Evolutionary conservation across 2,329 filamentous ascomycete genomes (phyloP).

Genomic region (Claviceps arundinis): DNA sequence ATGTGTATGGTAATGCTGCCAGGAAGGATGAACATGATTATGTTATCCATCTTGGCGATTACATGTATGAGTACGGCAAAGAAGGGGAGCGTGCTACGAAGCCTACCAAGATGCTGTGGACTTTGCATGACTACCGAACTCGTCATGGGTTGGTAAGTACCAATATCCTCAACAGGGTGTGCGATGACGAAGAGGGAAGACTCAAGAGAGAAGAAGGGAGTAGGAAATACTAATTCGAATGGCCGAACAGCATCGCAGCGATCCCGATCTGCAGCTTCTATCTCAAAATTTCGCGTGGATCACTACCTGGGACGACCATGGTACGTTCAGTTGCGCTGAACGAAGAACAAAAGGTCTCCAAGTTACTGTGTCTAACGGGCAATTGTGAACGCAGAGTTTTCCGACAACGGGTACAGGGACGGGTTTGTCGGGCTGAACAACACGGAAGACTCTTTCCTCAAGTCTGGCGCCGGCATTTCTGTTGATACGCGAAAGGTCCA

Average conservation of each 20-base stretch:
- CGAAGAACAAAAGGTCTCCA: neutral
- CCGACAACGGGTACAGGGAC: slow-evolving; percentile 52
- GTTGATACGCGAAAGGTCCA: slow-evolving; percentile 65
- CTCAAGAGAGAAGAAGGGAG: neutral
- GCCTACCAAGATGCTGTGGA: slow-evolving; percentile 17
- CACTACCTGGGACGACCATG: slow-evolving; percentile 33
- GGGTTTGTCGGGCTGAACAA: slow-evolving; percentile 50
- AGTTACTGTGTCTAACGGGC: neutral
- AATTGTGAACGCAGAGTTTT: slow-evolving; percentile 27
- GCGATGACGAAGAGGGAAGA: neutral
- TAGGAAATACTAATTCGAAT: neutral
- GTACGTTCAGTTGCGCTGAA: slow-evolving; percentile 17
- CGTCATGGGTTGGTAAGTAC: slow-evolving; percentile 21
- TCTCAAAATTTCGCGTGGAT: slow-evolving; percentile 31
- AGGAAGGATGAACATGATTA: slow-evolving; percentile 48
- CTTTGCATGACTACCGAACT: slow-evolving; percentile 29
- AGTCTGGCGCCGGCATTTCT: slow-evolving; percentile 39
- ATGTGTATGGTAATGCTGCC: slow-evolving; percentile 44
- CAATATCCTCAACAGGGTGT: neutral
- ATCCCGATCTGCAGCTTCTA: slow-evolving; percentile 27
- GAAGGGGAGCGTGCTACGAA: slow-evolving; percentile 17
- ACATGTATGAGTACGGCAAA: slow-evolving; percentile 46
- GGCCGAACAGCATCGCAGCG: slow-evolving; percentile 22
- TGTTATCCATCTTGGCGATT: slow-evolving; percentile 45
- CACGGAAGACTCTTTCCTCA: slow-evolving; percentile 50